Conservation (phyloP, 75 land plant genomes). For the Adiantum capillusveneris region DNA sequence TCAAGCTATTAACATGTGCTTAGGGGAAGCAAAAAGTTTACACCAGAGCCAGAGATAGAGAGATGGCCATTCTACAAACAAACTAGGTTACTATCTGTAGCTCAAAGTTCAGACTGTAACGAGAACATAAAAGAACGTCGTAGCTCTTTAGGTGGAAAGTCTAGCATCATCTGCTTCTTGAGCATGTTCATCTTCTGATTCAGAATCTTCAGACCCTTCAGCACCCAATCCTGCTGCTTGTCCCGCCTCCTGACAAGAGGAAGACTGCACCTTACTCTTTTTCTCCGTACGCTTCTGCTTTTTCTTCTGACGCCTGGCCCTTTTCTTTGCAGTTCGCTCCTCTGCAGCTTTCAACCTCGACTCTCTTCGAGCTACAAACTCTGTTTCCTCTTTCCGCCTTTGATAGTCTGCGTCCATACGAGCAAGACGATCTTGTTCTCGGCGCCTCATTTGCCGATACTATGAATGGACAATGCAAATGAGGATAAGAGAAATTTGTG, state of each 20-base stretch:
- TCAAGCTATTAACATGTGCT: too few relatives aligned
- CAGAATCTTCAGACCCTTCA: background rate
- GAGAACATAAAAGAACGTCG: too few relatives aligned
- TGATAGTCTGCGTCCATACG: conserved; percentile 84
- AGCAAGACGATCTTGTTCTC: conserved; percentile 82
- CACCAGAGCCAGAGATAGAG: too few relatives aligned
- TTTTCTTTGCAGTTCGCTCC: conserved; percentile 81
- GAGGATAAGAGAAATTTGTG: too few relatives aligned
- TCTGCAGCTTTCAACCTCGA: conserved; percentile 69
- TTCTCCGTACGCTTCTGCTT: conserved; percentile 64
- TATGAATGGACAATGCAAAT: conserved; percentile 13
- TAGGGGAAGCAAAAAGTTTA: too few relatives aligned
- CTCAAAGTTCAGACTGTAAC: too few relatives aligned
- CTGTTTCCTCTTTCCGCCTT: conserved; percentile 56
- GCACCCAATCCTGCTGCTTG: background rate
- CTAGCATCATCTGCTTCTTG: too few relatives aligned
- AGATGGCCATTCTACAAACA: too few relatives aligned
- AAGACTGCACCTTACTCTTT: conserved; percentile 15
- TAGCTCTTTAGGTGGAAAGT: too few relatives aligned
- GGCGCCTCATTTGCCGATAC: conserved; percentile 94
- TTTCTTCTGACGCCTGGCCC: conserved; percentile 75
- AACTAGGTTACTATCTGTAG: too few relatives aligned
- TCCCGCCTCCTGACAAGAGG: background rate
- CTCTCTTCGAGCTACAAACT: conserved; percentile 63
- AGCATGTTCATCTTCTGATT: background rate